phyloP scores from a whole-genome alignment of 2,329 filamentous ascomycete species.

The Escovopsis sp. region DNA sequence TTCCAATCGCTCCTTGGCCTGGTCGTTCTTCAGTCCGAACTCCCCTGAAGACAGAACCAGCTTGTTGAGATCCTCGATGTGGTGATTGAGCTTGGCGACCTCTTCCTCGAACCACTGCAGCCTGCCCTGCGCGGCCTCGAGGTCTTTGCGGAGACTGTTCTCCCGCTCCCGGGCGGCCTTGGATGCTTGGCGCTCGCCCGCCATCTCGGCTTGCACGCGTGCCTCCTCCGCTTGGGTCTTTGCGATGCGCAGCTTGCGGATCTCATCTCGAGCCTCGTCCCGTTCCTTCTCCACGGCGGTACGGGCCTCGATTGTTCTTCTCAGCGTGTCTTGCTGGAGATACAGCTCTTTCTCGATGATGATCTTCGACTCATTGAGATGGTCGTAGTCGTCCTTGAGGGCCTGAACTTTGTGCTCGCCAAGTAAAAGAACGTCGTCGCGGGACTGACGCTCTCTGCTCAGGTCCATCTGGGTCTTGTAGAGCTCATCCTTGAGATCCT shows the following conservation, averaged over 20 bases:
- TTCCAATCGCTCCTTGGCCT: slow-evolving; percentile 86
- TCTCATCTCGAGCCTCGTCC: slow-evolving; percentile 76
- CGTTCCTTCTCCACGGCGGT: slow-evolving; percentile 71
- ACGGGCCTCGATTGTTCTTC: slow-evolving; percentile 71
- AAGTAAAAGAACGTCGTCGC: slow-evolving; percentile 84
- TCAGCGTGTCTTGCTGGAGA: slow-evolving; percentile 79
- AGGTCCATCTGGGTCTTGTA: slow-evolving; percentile 78
- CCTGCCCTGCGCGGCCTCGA: slow-evolving; percentile 64
- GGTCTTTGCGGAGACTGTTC: slow-evolving; percentile 58
- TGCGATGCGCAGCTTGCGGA: slow-evolving; percentile 66
- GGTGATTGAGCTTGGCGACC: slow-evolving; percentile 56
- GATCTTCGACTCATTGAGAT: slow-evolving; percentile 86
- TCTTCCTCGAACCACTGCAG: slow-evolving; percentile 70
- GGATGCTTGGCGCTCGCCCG: slow-evolving; percentile 66
- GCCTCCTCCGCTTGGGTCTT: slow-evolving; percentile 79
- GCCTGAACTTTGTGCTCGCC: slow-evolving; percentile 76
- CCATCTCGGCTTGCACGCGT: slow-evolving; percentile 65
- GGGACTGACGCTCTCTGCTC: slow-evolving; percentile 80
- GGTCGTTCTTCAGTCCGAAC: slow-evolving; percentile 80
- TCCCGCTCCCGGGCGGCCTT: slow-evolving; percentile 69
- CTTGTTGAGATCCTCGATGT: slow-evolving; percentile 76
- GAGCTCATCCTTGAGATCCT: slow-evolving; percentile 72
- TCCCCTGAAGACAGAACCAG: slow-evolving; percentile 80
- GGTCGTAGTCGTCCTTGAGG: slow-evolving; percentile 72
- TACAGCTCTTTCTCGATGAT: slow-evolving; percentile 97